Evolutionary conservation across 1,139 yeast species (phyloP), one percentile per base, ranked within the genome.

Genomic region (Yamadazyma dushanensis): DNA sequence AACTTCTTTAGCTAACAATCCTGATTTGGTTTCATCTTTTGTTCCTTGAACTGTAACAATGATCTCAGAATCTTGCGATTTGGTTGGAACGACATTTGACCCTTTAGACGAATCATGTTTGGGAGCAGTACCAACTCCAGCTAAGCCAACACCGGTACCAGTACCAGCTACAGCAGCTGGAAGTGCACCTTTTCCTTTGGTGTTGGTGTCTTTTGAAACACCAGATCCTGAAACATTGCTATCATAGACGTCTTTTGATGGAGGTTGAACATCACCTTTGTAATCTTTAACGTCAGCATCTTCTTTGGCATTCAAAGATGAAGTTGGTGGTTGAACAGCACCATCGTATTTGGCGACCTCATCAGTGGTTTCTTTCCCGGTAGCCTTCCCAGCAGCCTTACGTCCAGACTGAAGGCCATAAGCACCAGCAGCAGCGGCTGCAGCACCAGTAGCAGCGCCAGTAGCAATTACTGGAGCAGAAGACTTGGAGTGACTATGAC

Each of bases 1-100:
- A 4, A 64, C 63, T 18, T 49, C 43, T 29, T 54, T 49, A n/a
- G 70, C 70, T 38, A 63, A 48, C 11, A 34, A 36, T 8, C 59
- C 54, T 1, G 71, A 70, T 23, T 56, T 52, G 1, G 39, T 32
- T 29, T 54, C 56, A 39, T 56, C 59, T 23, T 47, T 49, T 26
- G 56, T 56, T n/a, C 68, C 68, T 41, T 53, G 55, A 15, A 65
- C 49, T 2, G 51, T 44, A 4, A 48, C 49, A 10, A 39, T 39
- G 15, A 45, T 45, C 20, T 50, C 49, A 13, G 53, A 41, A 10
- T 34, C 37, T 23, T 29, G 29, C 16, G 36, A 26, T 13, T 34
- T 19, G 28, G 38, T 8, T 3, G 28, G 37, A 24, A 32, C 31
- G 19, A 27, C 31, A 17, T 16, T 16, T 13, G 21, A 18, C 21